A percentile compares a stretch with the other conserved stretches of the same genome.
phyloP scores from a whole-genome alignment of 163 green algal species.

The Scenedesmus sp. region DNA sequence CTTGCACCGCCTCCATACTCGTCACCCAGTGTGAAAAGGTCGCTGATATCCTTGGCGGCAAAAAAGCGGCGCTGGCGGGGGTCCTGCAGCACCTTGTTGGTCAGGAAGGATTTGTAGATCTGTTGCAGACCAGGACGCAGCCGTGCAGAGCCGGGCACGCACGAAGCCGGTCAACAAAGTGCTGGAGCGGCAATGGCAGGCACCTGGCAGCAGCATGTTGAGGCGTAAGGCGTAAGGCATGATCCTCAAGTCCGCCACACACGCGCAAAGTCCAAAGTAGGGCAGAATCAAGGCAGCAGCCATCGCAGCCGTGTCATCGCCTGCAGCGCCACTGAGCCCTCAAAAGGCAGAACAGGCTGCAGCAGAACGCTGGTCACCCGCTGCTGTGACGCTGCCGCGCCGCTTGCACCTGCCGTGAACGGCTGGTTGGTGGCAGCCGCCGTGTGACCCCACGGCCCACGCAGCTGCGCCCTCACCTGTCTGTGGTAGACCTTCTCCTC shows the following conservation, averaged over 20 bases:
- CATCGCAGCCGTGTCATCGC: too few species aligned
- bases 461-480: conserved; percentile 63
- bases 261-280: too few species aligned
- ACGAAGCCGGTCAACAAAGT: background rate
- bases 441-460: too few species aligned
- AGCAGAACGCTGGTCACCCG: background rate
- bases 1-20: conserved; percentile 66
- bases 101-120: conserved; percentile 98
- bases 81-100: conserved; percentile 95
- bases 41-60: conserved; percentile 88
- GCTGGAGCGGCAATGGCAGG: background rate
- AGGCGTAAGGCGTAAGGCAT: background rate
- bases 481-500: conserved; percentile 96
- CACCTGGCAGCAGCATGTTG: background rate
- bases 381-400: too few species aligned
- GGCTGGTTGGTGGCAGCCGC: too few species aligned
- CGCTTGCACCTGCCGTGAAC: too few species aligned
- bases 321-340: too few species aligned
- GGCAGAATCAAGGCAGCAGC: too few species aligned
- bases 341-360: too few species aligned
- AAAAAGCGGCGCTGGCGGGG: conserved; percentile 96
- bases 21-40: conserved; percentile 94
- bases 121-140: conserved; percentile 48
- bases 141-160: background rate
- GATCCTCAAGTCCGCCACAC: too few species aligned